Evolutionary conservation across 768 basidiomycete species (phyloP).

Genomic region (Tricholoma flavovirens): DNA sequence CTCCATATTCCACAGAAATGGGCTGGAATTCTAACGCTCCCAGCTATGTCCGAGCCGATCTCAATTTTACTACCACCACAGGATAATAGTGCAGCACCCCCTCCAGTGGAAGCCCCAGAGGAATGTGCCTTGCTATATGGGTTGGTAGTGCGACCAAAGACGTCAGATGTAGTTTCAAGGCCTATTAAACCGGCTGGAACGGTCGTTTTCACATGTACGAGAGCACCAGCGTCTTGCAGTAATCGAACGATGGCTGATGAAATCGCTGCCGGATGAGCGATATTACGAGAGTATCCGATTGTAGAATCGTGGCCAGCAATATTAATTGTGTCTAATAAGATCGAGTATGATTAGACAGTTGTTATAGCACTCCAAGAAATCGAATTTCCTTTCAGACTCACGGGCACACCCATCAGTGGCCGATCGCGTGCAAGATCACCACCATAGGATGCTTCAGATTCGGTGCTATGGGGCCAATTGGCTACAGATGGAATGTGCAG

Average conservation of each 20-base stretch:
- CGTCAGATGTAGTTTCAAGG: slow-evolving; percentile 52
- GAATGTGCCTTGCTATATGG: slow-evolving; percentile 50
- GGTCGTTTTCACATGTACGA: slow-evolving; percentile 60
- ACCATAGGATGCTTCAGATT: slow-evolving; percentile 26
- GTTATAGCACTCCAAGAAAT: slow-evolving; percentile 14
- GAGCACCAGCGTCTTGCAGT: slow-evolving; percentile 56
- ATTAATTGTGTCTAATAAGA: slow-evolving; percentile 34
- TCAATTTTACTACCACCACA: slow-evolving; percentile 61
- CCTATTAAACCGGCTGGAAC: slow-evolving; percentile 51
- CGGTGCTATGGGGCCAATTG: slow-evolving; percentile 35
- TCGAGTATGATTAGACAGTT: slow-evolving; percentile 4
- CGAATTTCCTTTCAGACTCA: slow-evolving; percentile 57
- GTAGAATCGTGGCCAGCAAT: slow-evolving; percentile 57
- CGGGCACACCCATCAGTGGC: slow-evolving; percentile 60
- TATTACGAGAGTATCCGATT: slow-evolving; percentile 52
- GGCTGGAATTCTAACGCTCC: slow-evolving; percentile 67
- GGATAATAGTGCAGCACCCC: slow-evolving; percentile 64
- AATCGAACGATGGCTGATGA: slow-evolving; percentile 54
- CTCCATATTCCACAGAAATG: slow-evolving; percentile 69
- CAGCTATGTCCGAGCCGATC: slow-evolving; percentile 69
- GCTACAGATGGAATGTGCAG: slow-evolving; percentile 32
- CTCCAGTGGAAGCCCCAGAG: slow-evolving; percentile 63
- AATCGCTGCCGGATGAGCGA: slow-evolving; percentile 35
- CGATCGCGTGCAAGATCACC: slow-evolving; percentile 32
- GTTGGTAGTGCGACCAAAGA: slow-evolving; percentile 59